phyloP scores from a whole-genome alignment of 495 filamentous ascomycete species.

The Xylaria scruposa region DNA sequence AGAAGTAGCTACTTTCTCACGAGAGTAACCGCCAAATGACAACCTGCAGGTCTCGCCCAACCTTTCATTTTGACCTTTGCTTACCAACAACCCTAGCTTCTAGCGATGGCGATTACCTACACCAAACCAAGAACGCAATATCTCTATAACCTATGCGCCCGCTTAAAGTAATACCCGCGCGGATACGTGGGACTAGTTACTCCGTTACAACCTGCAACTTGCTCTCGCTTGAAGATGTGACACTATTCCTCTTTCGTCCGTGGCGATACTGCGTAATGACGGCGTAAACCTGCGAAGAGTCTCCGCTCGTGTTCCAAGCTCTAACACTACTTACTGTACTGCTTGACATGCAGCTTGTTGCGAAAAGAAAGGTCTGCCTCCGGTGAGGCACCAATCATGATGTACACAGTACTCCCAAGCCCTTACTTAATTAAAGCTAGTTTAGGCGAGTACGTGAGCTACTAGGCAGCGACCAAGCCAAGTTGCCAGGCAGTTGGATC shows the following conservation, averaged over 20 bases:
- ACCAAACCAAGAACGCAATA: neutral
- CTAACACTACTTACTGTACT: neutral
- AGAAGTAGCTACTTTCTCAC: neutral
- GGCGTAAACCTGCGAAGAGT: neutral
- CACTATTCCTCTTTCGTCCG: neutral
- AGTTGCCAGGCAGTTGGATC: neutral
- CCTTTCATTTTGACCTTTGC: neutral
- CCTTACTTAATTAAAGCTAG: neutral
- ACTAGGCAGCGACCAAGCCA: neutral
- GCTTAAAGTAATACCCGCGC: constrained; percentile 9
- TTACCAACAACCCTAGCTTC: neutral
- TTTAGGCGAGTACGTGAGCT: neutral
- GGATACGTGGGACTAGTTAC: neutral
- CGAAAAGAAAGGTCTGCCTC: neutral
- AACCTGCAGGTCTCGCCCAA: neutral
- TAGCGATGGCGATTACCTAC: neutral
- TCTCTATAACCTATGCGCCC: neutral
- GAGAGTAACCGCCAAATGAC: neutral
- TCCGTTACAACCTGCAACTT: neutral
- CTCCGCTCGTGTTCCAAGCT: too few species aligned
- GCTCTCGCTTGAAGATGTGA: neutral
- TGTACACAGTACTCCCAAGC: neutral
- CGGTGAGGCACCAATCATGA: neutral
- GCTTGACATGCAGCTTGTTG: neutral
- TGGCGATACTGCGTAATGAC: neutral